Evolutionary conservation across 2,329 filamentous ascomycete genomes (phyloP).

Genomic region (Talaromyces sp.): DNA sequence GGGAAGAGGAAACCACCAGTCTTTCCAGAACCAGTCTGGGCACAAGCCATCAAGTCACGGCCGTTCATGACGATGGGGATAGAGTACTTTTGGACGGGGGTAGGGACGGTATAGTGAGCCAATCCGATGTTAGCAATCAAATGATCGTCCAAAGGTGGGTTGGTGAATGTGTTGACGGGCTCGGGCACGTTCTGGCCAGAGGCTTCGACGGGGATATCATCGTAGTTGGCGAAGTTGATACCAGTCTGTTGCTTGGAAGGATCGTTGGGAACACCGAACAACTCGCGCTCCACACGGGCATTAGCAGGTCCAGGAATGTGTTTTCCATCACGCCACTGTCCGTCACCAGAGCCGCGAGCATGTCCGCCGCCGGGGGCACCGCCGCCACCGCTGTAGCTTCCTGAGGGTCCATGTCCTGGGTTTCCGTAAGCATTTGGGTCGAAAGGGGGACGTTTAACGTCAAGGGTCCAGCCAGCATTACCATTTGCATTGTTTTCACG

Average conservation of each 20-base stretch:
- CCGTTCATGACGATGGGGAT: slow-evolving; percentile 98
- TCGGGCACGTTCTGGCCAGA: slow-evolving; percentile 92
- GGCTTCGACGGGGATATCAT: slow-evolving; percentile 97
- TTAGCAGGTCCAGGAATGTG: slow-evolving; percentile 88
- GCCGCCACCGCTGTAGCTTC: slow-evolving; percentile 27
- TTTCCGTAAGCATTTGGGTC: slow-evolving; percentile 61
- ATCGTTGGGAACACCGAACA: slow-evolving; percentile 88
- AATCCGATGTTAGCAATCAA: slow-evolving; percentile 89
- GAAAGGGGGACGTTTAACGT: slow-evolving; percentile 47
- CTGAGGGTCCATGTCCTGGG: slow-evolving; percentile 49
- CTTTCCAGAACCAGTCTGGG: slow-evolving; percentile 99
- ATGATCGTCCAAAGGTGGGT: slow-evolving; percentile 92
- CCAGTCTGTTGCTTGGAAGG: slow-evolving; percentile 93
- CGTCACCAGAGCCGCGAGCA: slow-evolving; percentile 83
- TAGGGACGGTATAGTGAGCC: slow-evolving; percentile 90
- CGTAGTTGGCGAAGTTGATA: slow-evolving; percentile 99
- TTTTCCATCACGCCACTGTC: slow-evolving; percentile 95
- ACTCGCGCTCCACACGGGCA: slow-evolving; percentile 85
- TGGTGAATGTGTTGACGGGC: slow-evolving; percentile 83
- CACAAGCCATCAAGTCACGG: slow-evolving; percentile 98
- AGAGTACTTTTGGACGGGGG: slow-evolving; percentile 98
- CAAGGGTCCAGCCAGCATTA: slow-evolving; percentile 37
- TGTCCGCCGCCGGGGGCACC: slow-evolving; percentile 43
- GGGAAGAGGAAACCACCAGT: slow-evolving; percentile 99
- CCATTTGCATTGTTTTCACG: slow-evolving; percentile 36